Evolutionary conservation across 805 yeast genomes (phyloP), one percentile per base, ranked within the genome.

Genomic region (Saccharomycopsis capsularis): DNA sequence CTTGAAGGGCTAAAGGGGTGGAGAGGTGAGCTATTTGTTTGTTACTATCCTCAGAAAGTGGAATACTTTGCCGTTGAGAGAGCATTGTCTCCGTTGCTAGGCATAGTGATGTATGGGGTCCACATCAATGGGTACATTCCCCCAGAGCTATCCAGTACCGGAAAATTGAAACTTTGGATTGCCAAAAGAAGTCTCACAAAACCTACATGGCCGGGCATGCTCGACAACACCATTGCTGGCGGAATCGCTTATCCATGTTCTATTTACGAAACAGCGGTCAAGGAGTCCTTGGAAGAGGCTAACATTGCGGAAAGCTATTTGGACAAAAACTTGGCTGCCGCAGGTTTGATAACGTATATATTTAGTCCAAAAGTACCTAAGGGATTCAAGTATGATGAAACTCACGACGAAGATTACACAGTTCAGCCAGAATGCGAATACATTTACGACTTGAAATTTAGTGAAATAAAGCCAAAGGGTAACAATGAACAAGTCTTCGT

Each of bases 211-310:
- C 98, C 99, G 0, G 84, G 85, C 0, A 83, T 79, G 85, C 73
- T 90, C 35, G 99, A 93, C 63, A 91, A 90, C 63, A 88, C 95
- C 1, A 85, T 93, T 4, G 99, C 96, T 0, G 99, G 99, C 1
- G 99, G 99, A 0, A 59, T 93, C 3, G 96, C 95, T 0, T 73
- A 82, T 62, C 96, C 95, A 0, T 70, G 77, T 55, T 87, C 89
- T 0, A 68, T 80, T 2, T 66, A 70, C 59, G 95, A 87, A 41
- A 91, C 97, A 0, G 78, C 82, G 2, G 56, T 85, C 18, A 93
- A 93, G 61, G 99, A 93, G 62, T 79, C 95, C 58, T 71, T 70
- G 52, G 99, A 93, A 59, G 99, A 93, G 59, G 98, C 96, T 0
- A 95, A 95, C 0, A 64, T 91, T n/a, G 55, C 59, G 0, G 67